Base-by-base conservation (phyloP, 1,284 basidiomycete genomes). In the Pseudozyma thailandica region DNA sequence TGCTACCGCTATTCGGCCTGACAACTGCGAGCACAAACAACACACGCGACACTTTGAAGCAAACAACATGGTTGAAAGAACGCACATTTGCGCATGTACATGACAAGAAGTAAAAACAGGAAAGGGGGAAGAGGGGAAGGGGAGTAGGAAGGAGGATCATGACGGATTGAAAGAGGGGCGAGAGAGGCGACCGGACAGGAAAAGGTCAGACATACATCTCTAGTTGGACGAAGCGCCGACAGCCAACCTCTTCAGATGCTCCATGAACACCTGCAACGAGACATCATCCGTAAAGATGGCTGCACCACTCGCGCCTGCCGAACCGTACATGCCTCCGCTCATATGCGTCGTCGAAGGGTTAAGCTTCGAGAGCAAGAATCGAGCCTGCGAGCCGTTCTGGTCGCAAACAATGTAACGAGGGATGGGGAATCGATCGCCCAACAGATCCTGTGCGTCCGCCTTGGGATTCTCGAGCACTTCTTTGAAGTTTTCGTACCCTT, bases 241-340 rank as follows among this genome's bases (percentile, higher is more conserved):
- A 18, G 81, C 81, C 18, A 82, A 60, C 21, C 81, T 59, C 72
- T 84, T 85, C 43, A 85, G 75, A 64, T 84, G 84, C 72, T 85
- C 84, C 83, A 85, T 82, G 51, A 84, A 84, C 39, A 84, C 83
- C 70, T 83, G 83, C 39, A 84, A 51, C 44, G 71, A 74, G 63
- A 98, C 95, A 84, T 99, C 96, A 84, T 98, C 96, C 52, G 96
- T 99, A 84, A 98, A 97, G 85, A 98, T 98, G 16, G 94, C 93
- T 83, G 93, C 91, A 4, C 94, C 95, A 1, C 74, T 72, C 9
- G 54, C 74, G 7, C 70, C 74, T 3, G 47, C 28, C 8, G 87
- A 84, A 41, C 87, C 88, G 30, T 88, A 82, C 63, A 81, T 78
- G 12, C 80, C 80, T 21, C 90, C 89, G 21, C 90, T 90, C 90